phyloP scores from a whole-genome alignment of 495 filamentous ascomycete species.

The Annulohypoxylon nitens region DNA sequence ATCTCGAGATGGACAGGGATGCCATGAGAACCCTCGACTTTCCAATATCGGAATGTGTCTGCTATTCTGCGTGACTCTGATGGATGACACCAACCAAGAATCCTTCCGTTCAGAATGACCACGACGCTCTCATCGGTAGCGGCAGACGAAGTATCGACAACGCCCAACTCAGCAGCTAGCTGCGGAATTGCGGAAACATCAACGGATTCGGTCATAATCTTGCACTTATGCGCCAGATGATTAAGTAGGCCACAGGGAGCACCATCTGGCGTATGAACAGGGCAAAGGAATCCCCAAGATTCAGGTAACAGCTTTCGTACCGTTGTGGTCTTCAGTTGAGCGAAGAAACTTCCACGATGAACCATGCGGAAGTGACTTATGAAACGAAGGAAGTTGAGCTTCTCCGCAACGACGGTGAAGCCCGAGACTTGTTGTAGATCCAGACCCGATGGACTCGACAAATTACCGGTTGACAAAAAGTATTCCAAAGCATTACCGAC shows the following conservation, averaged over 20 bases:
- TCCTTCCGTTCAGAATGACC: constrained; percentile 88
- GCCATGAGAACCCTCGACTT: constrained; percentile 88
- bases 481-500: constrained; percentile 89
- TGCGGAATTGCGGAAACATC: constrained; percentile 79
- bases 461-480: constrained; percentile 95
- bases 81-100: constrained; percentile 90
- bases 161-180: constrained; percentile 81
- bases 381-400: constrained; percentile 99
- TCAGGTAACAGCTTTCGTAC: constrained; percentile 95
- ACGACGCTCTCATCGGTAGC: constrained; percentile 83
- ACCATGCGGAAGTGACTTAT: constrained; percentile 99
- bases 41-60: constrained; percentile 91
- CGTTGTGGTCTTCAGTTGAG: constrained; percentile 95
- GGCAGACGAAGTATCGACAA: constrained; percentile 76
- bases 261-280: constrained; percentile 97
- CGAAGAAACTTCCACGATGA: constrained; percentile 98
- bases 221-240: constrained; percentile 95
- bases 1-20: constrained; percentile 91
- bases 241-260: constrained; percentile 93
- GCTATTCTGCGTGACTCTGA: constrained; percentile 81
- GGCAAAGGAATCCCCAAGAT: constrained; percentile 97
- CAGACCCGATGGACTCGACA: constrained; percentile 88
- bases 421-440: constrained; percentile 95
- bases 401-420: constrained; percentile 96
- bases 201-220: constrained; percentile 77